Conservation (phyloP, 192 early-diverging fungal species). For the Radiomyces spectabilis region DNA sequence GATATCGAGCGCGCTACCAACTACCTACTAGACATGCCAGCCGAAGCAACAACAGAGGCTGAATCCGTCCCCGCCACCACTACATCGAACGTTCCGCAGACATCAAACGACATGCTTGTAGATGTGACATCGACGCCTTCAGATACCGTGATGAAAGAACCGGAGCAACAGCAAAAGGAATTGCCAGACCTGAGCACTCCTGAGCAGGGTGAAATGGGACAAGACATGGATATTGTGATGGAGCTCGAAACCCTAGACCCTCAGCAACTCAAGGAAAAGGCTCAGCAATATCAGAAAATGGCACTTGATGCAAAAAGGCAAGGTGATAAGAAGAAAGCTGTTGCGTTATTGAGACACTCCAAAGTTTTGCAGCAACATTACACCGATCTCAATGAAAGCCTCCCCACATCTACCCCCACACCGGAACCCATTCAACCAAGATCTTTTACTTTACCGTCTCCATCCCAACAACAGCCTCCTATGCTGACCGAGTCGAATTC, state of each 20-base stretch:
- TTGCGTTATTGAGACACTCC: conserved; percentile 16
- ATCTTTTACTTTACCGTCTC: neutral
- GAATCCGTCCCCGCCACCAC: no score
- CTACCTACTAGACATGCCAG: conserved; percentile 52
- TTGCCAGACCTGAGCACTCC: no score
- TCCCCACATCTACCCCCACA: neutral
- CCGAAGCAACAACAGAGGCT: no score
- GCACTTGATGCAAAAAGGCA: conserved; percentile 18
- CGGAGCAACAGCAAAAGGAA: no score
- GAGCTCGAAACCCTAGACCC: no score
- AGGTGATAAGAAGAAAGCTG: conserved; percentile 18
- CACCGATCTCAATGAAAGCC: neutral
- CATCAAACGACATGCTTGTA: no score
- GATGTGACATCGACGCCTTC: no score
- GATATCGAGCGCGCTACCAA: conserved; percentile 70
- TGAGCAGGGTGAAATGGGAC: no score
- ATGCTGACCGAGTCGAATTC: neutral
- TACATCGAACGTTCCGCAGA: no score
- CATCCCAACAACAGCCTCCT: neutral
- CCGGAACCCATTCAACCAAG: neutral
- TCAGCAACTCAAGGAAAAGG: conserved; percentile 6
- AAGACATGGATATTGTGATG: no score
- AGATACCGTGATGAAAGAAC: no score
- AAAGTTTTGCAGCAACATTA: conserved; percentile 16
- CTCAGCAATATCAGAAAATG: conserved; percentile 14